Evolutionary conservation across 2,329 filamentous ascomycete species (phyloP), one percentile per base, ranked within the genome.

Genomic region (Sporothrix sp.): DNA sequence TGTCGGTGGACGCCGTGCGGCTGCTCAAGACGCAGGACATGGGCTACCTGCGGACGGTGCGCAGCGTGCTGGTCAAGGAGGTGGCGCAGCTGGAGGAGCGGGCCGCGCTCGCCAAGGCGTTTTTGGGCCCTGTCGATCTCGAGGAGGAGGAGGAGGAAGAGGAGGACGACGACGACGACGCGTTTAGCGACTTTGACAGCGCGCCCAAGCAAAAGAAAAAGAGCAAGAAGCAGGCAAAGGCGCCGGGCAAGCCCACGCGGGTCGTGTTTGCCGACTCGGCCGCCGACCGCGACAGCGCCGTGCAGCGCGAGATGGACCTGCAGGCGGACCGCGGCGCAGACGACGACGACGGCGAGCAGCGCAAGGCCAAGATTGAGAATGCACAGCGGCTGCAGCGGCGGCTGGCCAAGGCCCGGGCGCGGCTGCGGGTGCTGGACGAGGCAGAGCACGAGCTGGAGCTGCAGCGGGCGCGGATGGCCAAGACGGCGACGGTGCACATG

Each of bases 1-100:
- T 85, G 62, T 70, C 74, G 44, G 62, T 77, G 33, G 77, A 84
- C 20, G 72, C 73, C 1, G 77, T 81, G 21, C 71, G 81, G 18
- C 67, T 84, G 20, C 72, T 84, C 56, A 85, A 85, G 69, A 85
- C 81, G 2, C 82, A 85, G 65, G 82, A 85, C 59, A 63, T 82
- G 27, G 80, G 75, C 2, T 85, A 85, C 61, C 63, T 84, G 23
- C 68, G 81, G 54, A 81, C 79, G 20, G 76, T 79, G 70, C 69
- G 76, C 51, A 82, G 81, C 57, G 71, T 80, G 23, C 71, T 75
- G 3, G 61, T 68, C 52, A 82, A 81, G 60, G 78, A 84, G 57
- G 73, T 81, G 2, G 68, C 68, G 36, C 64, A 59, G 48, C 61
- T 84, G 23, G 73, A 82, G 65, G 70, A 78, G 64, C 69, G 73